Conservation (phyloP, 768 basidiomycete genomes). For the Russula abietina region DNA sequence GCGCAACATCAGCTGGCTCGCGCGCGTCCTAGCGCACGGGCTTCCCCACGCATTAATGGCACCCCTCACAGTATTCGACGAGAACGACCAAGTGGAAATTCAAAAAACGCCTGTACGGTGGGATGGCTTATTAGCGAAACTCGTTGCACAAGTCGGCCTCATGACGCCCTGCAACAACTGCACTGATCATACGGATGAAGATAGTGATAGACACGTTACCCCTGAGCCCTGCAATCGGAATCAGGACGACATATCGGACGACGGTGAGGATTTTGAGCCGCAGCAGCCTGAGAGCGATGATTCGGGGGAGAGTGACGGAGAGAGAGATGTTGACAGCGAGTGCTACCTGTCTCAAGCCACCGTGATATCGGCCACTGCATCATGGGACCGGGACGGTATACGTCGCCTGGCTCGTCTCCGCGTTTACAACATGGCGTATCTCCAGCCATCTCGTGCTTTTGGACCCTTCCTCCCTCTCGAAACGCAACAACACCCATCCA, state of each 20-base stretch:
- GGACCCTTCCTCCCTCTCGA: conserved; percentile 35
- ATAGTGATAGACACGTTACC: not conserved
- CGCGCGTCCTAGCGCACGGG: conserved; percentile 29
- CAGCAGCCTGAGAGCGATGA: not conserved
- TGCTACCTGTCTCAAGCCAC: not conserved
- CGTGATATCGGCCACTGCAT: not conserved
- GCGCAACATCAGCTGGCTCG: conserved; percentile 35
- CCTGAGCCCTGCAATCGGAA: not conserved
- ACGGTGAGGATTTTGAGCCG: conserved; percentile 4
- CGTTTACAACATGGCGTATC: conserved; percentile 36
- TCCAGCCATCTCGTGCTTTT: conserved; percentile 32
- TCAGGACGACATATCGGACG: not conserved
- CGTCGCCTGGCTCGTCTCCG: conserved; percentile 33
- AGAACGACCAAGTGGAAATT: conserved; percentile 25
- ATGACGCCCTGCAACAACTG: conserved; percentile 12
- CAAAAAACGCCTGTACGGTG: conserved; percentile 29
- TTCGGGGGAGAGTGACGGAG: conserved; percentile 4
- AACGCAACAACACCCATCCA: no score
- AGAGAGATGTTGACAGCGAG: conserved; percentile 11
- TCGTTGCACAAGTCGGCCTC: conserved; percentile 43
- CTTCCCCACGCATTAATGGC: conserved; percentile 34
- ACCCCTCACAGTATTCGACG: conserved; percentile 23
- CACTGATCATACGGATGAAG: not conserved
- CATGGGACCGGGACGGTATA: conserved; percentile 20
- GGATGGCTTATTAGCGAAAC: conserved; percentile 33